Evolutionary conservation across 495 filamentous ascomycete species (phyloP).

Genomic region (Trypethelium eluteriae): DNA sequence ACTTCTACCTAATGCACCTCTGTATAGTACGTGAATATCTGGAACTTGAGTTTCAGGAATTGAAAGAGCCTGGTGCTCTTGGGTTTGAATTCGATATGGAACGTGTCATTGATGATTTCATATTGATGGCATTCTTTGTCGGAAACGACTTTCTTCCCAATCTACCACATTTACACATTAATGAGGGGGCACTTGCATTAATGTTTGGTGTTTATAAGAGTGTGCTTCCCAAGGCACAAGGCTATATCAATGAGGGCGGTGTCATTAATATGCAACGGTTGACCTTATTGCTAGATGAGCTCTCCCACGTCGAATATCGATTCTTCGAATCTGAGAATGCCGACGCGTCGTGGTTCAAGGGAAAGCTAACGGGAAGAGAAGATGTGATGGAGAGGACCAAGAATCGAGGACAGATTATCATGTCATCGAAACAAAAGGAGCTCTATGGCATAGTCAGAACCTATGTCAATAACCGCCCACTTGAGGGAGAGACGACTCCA

Average conservation of each 20-base stretch:
- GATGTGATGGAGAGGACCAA: constrained; percentile 56
- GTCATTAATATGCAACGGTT: constrained; percentile 80
- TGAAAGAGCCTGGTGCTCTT: constrained; percentile 68
- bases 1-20: constrained; percentile 95
- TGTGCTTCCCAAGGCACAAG: constrained; percentile 75
- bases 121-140: constrained; percentile 98
- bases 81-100: constrained; percentile 87
- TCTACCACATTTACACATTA: constrained; percentile 93
- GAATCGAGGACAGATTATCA: constrained; percentile 54
- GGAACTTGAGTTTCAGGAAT: constrained; percentile 91
- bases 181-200: constrained; percentile 87
- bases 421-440: constrained; percentile 73
- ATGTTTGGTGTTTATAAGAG: constrained; percentile 98
- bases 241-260: constrained; percentile 94
- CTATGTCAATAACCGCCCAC: constrained; percentile 59
- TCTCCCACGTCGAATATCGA: constrained; percentile 76
- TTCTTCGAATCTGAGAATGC: constrained; percentile 85
- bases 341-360: constrained; percentile 85
- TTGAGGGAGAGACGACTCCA: constrained; percentile 37
- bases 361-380: constrained; percentile 60
- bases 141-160: constrained; percentile 99
- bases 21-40: constrained; percentile 96
- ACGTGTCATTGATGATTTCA: constrained; percentile 96
- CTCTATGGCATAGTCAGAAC: constrained; percentile 75
- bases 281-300: constrained; percentile 67